Percentiles rank a stretch among this genome's conserved stretches.
phyloP scores from a whole-genome alignment of 257 asterid genomes.

The Solanum corneliomulleri region DNA sequence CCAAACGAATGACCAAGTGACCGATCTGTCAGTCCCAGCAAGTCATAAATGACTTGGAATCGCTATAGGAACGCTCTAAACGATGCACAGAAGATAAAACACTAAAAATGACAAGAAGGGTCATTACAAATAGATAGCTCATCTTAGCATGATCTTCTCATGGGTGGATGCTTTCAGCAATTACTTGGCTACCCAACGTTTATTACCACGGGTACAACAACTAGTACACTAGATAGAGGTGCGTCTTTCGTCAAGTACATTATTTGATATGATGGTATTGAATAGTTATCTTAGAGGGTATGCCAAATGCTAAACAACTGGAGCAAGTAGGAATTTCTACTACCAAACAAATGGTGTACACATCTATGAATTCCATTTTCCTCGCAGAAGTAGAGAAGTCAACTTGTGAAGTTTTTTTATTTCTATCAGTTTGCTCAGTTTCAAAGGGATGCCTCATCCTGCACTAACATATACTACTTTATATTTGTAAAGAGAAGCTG shows the following conservation, averaged over 20 bases:
- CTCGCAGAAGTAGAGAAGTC: background rate
- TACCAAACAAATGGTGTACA: background rate
- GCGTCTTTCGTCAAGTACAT: background rate
- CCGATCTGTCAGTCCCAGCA: too few relatives aligned
- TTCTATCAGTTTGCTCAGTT: background rate
- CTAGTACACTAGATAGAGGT: background rate
- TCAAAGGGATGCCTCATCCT: background rate
- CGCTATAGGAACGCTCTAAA: too few relatives aligned
- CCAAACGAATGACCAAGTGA: too few relatives aligned
- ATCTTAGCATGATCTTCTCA: background rate
- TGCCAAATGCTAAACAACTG: background rate
- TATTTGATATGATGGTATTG: background rate
- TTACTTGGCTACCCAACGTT: background rate
- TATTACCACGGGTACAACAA: background rate
- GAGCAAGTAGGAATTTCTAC: background rate
- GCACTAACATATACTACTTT: conserved; percentile 7
- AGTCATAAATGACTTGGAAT: too few relatives aligned
- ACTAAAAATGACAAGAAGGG: too few relatives aligned
- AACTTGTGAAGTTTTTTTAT: background rate
- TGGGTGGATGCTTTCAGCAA: background rate
- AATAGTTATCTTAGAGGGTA: background rate
- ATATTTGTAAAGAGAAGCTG: background rate
- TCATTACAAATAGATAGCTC: too few relatives aligned
- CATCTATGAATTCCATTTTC: background rate
- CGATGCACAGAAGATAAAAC: too few relatives aligned